These are phyloP conservation scores for Aleurites moluccanus DNA, from an alignment of 441 rosid species.

Conservation along the genomic window DNA sequence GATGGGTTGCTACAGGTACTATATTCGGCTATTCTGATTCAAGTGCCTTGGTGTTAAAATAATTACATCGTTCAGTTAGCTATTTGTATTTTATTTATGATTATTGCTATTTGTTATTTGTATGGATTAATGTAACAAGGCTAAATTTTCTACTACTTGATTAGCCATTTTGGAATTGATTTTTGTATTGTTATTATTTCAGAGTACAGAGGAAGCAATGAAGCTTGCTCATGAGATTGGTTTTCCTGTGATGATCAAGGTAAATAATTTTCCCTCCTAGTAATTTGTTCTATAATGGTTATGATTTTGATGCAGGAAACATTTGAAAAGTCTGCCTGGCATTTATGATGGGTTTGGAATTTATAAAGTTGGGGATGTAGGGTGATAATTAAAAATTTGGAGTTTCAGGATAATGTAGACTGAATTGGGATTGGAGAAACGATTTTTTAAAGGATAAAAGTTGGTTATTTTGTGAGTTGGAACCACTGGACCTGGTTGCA, in stretches of 20 bases:
- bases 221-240: slow-evolving; percentile 84
- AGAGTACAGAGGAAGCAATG: slow-evolving; percentile 91
- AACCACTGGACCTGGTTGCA: not conserved
- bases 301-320: not conserved
- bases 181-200: slow-evolving; percentile 24
- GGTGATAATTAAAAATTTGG: not conserved
- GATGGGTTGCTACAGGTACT: slow-evolving; percentile 84
- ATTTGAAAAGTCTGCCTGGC: not conserved
- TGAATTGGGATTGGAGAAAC: not conserved
- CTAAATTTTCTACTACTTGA: slow-evolving; percentile 3
- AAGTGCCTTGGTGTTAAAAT: not conserved
- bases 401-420: not conserved
- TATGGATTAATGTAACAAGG: not conserved
- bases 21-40: slow-evolving; percentile 16
- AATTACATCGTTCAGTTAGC: not conserved
- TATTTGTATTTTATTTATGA: not conserved
- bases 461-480: not conserved
- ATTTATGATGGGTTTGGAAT: not conserved
- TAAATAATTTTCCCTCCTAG: slow-evolving; percentile 28
- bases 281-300: not conserved
- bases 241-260: slow-evolving; percentile 98
- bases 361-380: not conserved
- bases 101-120: not conserved
- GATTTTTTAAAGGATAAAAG: not conserved
- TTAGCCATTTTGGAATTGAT: slow-evolving; percentile 15